Percentiles rank a stretch among this genome's conserved stretches.
Evolutionary conservation across 352 stramenopile species (phyloP).

Genomic region (Phytophthora quininea): DNA sequence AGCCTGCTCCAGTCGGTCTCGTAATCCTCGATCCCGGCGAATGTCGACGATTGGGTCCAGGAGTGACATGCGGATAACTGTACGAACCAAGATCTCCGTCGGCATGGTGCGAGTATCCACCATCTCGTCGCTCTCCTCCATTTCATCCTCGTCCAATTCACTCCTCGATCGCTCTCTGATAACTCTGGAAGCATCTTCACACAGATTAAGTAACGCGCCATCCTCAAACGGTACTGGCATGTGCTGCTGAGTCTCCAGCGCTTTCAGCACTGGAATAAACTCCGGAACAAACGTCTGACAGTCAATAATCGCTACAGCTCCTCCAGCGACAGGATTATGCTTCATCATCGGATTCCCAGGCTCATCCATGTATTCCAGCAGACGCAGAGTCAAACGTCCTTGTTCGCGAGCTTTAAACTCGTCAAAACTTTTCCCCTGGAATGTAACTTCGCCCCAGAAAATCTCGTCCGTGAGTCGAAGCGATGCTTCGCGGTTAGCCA

Average conservation of each 20-base stretch:
- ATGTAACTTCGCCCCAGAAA: constrained; percentile 78
- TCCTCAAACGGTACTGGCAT: constrained; percentile 78
- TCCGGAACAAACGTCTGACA: constrained; percentile 89
- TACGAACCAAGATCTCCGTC: constrained; percentile 27
- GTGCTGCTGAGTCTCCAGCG: constrained; percentile 75
- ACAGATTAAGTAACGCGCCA: constrained; percentile 76
- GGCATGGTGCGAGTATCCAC: not conserved
- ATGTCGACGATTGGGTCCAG: constrained; percentile 86
- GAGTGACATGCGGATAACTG: constrained; percentile 60
- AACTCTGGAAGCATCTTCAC: constrained; percentile 6
- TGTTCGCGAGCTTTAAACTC: constrained; percentile 70
- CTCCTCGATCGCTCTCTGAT: constrained; percentile 1
- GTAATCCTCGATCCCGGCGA: constrained; percentile 54
- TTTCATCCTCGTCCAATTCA: constrained; percentile 6
- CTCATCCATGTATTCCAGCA: constrained; percentile 76
- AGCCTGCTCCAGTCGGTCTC: constrained; percentile 35
- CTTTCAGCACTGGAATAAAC: constrained; percentile 86
- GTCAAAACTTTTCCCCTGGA: constrained; percentile 70
- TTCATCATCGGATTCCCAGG: constrained; percentile 57
- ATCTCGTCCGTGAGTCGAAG: constrained; percentile 59
- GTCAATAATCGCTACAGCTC: constrained; percentile 82
- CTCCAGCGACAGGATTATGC: constrained; percentile 55
- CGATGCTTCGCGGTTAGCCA: constrained; percentile 54
- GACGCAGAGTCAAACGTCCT: constrained; percentile 65
- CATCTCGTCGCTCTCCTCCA: constrained; percentile 5